A percentile compares a stretch with the other conserved stretches of the same genome.
These are phyloP conservation scores for Monosporascus sp. DNA, from an alignment of 2,329 filamentous ascomycete genomes.

Conservation along the genomic window DNA sequence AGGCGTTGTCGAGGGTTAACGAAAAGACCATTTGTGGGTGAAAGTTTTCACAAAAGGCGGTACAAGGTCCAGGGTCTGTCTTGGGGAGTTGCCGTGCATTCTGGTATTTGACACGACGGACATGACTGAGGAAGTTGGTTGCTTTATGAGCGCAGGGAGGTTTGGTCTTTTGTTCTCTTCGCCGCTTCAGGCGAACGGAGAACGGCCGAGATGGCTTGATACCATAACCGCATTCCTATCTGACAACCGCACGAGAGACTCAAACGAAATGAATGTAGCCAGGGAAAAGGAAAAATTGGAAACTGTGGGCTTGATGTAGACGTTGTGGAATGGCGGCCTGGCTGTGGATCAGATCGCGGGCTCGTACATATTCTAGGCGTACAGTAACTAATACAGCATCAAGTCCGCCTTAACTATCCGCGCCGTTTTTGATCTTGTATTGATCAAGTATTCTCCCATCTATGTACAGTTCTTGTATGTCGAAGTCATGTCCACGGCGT, in stretches of 20 bases:
- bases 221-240: not conserved
- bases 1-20: not conserved
- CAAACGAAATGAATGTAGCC: not conserved
- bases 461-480: too few relatives aligned
- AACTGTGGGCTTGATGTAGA: not conserved
- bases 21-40: not conserved
- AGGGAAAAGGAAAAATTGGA: not conserved
- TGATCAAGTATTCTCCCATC: too few relatives aligned
- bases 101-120: not conserved
- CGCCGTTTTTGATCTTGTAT: too few relatives aligned
- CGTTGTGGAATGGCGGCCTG: not conserved
- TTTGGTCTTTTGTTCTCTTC: not conserved
- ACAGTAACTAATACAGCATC: not conserved
- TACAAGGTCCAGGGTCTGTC: not conserved
- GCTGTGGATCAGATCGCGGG: not conserved
- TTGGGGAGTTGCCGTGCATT: not conserved
- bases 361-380: not conserved
- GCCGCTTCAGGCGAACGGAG: not conserved
- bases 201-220: not conserved
- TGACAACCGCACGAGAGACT: not conserved
- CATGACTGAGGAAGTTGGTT: not conserved
- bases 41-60: not conserved
- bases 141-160: not conserved
- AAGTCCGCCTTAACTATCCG: too few relatives aligned
- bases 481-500: too few relatives aligned